Evolutionary conservation across 1,284 basidiomycete species (phyloP), one percentile per base, ranked within the genome.

Genomic region (Leccinum fuscescens): DNA sequence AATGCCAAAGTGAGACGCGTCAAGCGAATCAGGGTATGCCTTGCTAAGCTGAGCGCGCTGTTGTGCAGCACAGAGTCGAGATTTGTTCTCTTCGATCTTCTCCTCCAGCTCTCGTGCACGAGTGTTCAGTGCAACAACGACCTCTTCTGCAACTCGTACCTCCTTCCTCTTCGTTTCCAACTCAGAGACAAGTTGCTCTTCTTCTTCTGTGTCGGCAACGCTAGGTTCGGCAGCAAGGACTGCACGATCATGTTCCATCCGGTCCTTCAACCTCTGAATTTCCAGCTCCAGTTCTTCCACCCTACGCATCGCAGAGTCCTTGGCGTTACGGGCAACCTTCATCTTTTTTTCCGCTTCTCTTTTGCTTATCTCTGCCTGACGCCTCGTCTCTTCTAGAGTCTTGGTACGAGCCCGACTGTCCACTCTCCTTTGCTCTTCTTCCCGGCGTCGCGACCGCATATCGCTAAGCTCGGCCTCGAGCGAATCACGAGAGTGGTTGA

Each of bases 281-380:
- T 96, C 89, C 62, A 80, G 78, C 63, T 86, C 84, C 44, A 94
- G 78, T 65, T 81, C 81, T 57, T 83, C 82, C 60, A 93, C 86
- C 55, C 87, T 84, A 61, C 81, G 82, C 52, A 79, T 79, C 5
- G 90, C 82, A 56, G 81, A 86, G 66, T 90, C 88, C 49, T 88
- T 84, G 61, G 83, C 79, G 51, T 75, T 78, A 71, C 90, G 86
- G 4, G 86, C 86, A 15, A 82, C 79, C 67, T 89, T 90, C 60
- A 96, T 80, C 65, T 88, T 88, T 78, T 93, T 94, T 76, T 98
- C 96, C 2, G 90, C 92, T 44, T 98, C 94, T 52, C 88, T 82
- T 70, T 87, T 89, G 56, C 80, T 76, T 55, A 83, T 80, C 73
- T 98, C 96, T 5, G 94, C 92, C 52, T 80, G 79, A 44, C 96